Conservation (phyloP, 495 filamentous ascomycete species). For the Astrocystis sublimbata region DNA sequence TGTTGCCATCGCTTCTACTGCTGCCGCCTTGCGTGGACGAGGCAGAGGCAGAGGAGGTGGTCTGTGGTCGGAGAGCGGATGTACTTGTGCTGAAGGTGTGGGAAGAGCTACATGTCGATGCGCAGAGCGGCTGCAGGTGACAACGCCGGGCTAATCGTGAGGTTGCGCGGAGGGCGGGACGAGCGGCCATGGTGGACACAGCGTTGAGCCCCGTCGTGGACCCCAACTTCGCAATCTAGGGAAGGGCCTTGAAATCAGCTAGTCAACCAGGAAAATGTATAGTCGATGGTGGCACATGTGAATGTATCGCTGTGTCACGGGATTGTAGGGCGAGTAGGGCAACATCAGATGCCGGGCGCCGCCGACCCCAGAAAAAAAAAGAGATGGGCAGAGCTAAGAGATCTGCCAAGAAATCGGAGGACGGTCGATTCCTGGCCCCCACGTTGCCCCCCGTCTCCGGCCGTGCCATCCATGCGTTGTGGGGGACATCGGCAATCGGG, state of each 20-base stretch:
- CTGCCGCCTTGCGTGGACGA: constrained; percentile 14
- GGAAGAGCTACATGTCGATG: constrained; percentile 1
- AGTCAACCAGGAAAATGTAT: neutral
- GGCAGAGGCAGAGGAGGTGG: constrained; percentile 10
- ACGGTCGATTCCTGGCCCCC: constrained; percentile 3
- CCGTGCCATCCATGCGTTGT: neutral
- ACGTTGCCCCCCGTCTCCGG: neutral
- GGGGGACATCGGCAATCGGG: no score
- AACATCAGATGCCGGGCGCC: constrained; percentile 1
- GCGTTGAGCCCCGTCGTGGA: neutral
- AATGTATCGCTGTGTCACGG: neutral
- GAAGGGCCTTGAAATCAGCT: neutral
- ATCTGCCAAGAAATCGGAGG: constrained; percentile 10
- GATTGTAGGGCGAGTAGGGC: no score
- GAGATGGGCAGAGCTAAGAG: neutral
- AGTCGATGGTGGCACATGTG: neutral
- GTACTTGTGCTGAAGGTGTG: constrained; percentile 10
- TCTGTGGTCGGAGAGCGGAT: constrained; percentile 8
- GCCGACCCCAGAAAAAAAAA: constrained; percentile 3
- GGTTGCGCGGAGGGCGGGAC: constrained; percentile 25
- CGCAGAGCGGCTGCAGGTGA: constrained; percentile 3
- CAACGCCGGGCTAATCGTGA: constrained; percentile 19
- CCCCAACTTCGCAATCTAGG: neutral
- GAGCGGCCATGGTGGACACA: constrained; percentile 26
- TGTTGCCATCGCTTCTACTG: constrained; percentile 1